These are phyloP conservation scores for Cochlearia excelsa DNA, from an alignment of 345 rosid genomes.

Conservation along the genomic window DNA sequence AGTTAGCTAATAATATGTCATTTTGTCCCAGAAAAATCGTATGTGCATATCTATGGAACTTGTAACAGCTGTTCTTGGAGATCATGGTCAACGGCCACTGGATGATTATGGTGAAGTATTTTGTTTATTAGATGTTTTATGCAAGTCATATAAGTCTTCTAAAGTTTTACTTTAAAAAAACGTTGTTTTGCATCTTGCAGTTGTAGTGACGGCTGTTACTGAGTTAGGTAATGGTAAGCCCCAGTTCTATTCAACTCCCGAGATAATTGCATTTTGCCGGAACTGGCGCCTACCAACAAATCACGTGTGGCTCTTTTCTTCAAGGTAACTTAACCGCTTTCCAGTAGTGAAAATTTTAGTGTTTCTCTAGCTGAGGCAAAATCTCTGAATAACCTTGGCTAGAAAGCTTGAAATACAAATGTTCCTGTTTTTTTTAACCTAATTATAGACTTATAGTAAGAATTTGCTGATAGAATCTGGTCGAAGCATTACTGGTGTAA, in stretches of 20 bases:
- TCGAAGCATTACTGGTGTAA: conserved; percentile 9
- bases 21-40: conserved; percentile 53
- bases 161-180: conserved; percentile 15
- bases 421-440: background rate
- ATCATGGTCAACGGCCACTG: conserved; percentile 90
- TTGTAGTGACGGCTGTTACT: conserved; percentile 91
- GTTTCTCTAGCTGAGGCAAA: conserved; percentile 1
- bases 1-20: conserved; percentile 14
- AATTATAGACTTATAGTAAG: conserved; percentile 1
- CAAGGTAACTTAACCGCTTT: conserved; percentile 54
- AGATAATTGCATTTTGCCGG: conserved; percentile 79
- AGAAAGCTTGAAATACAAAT: conserved; percentile 3
- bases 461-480: conserved; percentile 9
- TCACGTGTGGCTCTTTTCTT: conserved; percentile 89
- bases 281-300: conserved; percentile 91
- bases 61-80: conserved; percentile 98
- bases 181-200: conserved; percentile 41
- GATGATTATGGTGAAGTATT: conserved; percentile 72
- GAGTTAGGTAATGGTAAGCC: conserved; percentile 91
- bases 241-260: conserved; percentile 88
- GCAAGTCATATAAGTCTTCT: conserved; percentile 11
- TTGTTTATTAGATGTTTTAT: background rate
- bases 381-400: conserved; percentile 7
- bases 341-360: background rate
- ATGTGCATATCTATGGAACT: conserved; percentile 97